These are phyloP conservation scores for Basipetospora chlamydospora DNA, from an alignment of 2,329 filamentous ascomycete species.

Conservation along the genomic window DNA sequence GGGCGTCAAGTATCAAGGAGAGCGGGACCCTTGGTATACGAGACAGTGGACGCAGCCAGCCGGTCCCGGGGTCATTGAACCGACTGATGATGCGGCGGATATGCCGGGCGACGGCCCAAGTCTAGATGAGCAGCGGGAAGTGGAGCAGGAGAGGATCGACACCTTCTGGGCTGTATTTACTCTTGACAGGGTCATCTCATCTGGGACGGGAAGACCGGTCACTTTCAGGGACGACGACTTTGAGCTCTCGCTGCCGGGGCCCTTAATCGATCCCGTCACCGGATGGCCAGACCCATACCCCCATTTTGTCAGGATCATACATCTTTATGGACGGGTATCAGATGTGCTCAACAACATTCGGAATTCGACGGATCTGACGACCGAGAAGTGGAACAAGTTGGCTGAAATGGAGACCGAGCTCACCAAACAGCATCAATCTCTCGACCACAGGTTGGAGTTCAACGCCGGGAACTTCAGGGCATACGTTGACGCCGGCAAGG, in stretches of 20 bases:
- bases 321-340: constrained; percentile 72
- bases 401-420: constrained; percentile 69
- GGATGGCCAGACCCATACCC: constrained; percentile 69
- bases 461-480: constrained; percentile 76
- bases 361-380: constrained; percentile 57
- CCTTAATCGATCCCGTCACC: constrained; percentile 35
- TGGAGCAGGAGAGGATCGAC: constrained; percentile 71
- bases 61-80: constrained; percentile 24
- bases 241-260: constrained; percentile 54
- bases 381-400: constrained; percentile 57
- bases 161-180: constrained; percentile 88
- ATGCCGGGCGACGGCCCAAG: constrained; percentile 14
- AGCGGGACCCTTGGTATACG: constrained; percentile 33
- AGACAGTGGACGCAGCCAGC: constrained; percentile 24
- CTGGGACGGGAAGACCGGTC: constrained; percentile 70
- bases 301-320: constrained; percentile 67
- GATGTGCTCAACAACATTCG: constrained; percentile 74
- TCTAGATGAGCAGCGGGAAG: constrained; percentile 42
- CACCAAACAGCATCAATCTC: constrained; percentile 55
- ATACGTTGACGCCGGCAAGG: constrained; percentile 66
- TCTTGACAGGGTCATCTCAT: constrained; percentile 75
- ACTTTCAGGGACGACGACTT: constrained; percentile 76
- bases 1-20: constrained; percentile 50
- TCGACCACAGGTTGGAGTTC: constrained; percentile 65
- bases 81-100: constrained; percentile 23